phyloP scores from a whole-genome alignment of 768 basidiomycete species.

The Mycena chlorophos region DNA sequence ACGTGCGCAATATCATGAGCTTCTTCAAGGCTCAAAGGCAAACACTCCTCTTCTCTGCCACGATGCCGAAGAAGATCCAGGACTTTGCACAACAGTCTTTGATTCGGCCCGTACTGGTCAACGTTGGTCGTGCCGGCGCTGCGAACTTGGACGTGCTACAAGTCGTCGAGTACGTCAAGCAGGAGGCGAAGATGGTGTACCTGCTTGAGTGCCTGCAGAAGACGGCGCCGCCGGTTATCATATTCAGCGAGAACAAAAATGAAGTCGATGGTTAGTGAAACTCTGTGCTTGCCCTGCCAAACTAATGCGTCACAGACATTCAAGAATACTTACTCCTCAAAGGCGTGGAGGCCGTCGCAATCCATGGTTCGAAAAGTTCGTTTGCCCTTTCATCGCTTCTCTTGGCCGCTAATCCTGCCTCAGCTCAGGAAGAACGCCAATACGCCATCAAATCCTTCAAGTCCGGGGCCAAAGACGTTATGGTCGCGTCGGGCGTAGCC shows the following conservation, averaged over 20 bases:
- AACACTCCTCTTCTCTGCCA: slow-evolving; percentile 95
- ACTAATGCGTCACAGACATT: slow-evolving; percentile 64
- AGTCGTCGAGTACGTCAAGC: slow-evolving; percentile 98
- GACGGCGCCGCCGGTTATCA: slow-evolving; percentile 95
- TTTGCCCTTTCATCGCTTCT: slow-evolving; percentile 11
- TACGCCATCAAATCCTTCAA: slow-evolving; percentile 99
- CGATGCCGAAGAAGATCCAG: slow-evolving; percentile 98
- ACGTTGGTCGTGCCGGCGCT: slow-evolving; percentile 96
- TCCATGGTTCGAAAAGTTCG: slow-evolving; percentile 95
- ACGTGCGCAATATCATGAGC: slow-evolving; percentile 98
- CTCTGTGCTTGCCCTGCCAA: not conserved
- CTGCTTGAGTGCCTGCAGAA: slow-evolving; percentile 96
- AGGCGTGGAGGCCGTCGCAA: slow-evolving; percentile 97
- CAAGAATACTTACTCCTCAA: slow-evolving; percentile 96
- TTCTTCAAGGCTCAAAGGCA: slow-evolving; percentile 99
- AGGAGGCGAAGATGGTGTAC: slow-evolving; percentile 99
- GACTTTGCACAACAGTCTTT: slow-evolving; percentile 97
- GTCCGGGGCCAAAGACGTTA: slow-evolving; percentile 95
- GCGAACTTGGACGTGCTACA: slow-evolving; percentile 96
- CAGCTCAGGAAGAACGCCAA: slow-evolving; percentile 97
- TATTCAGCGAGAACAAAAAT: slow-evolving; percentile 99
- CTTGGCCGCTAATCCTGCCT: not conserved
- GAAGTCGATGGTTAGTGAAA: slow-evolving; percentile 88
- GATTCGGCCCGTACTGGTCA: slow-evolving; percentile 92
- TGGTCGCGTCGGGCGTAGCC: slow-evolving; percentile 98